Conservation (phyloP, 345 rosid species). For the Citrus unshiu region DNA sequence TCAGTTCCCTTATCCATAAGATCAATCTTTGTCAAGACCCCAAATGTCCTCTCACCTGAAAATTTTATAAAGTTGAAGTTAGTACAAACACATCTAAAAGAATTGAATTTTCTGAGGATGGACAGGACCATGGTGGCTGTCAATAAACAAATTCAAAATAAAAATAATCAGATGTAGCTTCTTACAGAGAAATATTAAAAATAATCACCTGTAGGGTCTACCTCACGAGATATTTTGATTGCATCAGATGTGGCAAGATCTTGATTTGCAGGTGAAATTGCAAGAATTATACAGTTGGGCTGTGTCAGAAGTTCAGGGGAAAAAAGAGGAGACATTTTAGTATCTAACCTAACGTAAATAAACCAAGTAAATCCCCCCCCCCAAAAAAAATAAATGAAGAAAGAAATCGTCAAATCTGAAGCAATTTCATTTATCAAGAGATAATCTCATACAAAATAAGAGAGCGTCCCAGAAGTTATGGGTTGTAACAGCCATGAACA, state of each 20-base stretch:
- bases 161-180: background rate
- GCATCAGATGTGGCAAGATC: conserved; percentile 99
- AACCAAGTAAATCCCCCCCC: background rate
- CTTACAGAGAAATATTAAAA: background rate
- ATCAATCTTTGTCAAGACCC: conserved; percentile 98
- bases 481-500: background rate
- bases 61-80: conserved; percentile 9
- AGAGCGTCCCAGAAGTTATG: background rate
- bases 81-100: background rate
- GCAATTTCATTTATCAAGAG: background rate
- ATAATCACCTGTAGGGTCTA: conserved; percentile 83
- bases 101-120: background rate
- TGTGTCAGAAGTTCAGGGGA: conserved; percentile 32
- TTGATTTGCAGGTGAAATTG: conserved; percentile 99
- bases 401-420: background rate
- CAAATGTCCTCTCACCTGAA: conserved; percentile 94
- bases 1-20: conserved; percentile 99
- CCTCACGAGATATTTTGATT: conserved; percentile 96
- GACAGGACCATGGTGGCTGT: background rate
- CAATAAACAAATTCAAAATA: background rate
- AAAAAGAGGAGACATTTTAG: conserved; percentile 8
- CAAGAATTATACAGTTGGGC: conserved; percentile 97
- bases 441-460: background rate
- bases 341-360: background rate
- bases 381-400: background rate